Base-by-base conservation (phyloP, 2,329 filamentous ascomycete genomes). In the Erysiphe pulchra region DNA sequence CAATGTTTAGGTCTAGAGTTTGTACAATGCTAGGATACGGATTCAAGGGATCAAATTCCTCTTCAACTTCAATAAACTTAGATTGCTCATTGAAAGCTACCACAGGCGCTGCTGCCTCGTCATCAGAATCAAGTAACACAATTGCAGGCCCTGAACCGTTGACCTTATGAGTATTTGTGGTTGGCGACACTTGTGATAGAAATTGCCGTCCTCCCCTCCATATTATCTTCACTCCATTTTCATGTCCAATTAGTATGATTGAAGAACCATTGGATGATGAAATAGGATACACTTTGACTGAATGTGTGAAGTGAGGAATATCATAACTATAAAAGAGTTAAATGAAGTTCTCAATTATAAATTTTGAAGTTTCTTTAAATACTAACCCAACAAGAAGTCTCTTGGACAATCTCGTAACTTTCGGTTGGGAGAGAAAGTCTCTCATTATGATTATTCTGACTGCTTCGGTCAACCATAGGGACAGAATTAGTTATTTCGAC, bases 201-300 rank as follows among this genome's bases (percentile, higher is more conserved):
- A 78, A 70, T n/a, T 65, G 63, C 44, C 65, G 66, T 11, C 74
- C 74, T 41, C 75, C 75, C 38, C 72, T 67, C 75, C 75, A 79
- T 20, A 73, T 58, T 34, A 78, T 54, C 2, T 68, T 73, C 38
- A 77, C 59, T 40, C 75, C 75, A 56, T 69, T 73, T 48, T 76
- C 71, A 52, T 77, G 73, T 41, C 70, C 73, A 53, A 76, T 76
- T 40, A 79, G 59, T 24, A 78, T 56, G 54, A 78, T 67, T 2
- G 68, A 72, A 7, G 75, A 74, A 33, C 74, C 74, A 54, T 79
- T 75, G 1, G 72, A 66, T 1, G 74, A 75, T 47, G 66, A 64
- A 16, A 75, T 62, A 1, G 75, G 75, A 53, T 77, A 77, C 4
- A 67, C 67, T 52, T 74, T 70, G 44, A 75, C 65, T 53, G 72